Evolutionary conservation across 2,329 filamentous ascomycete species (phyloP).

Genomic region (Aspergillus uvarum): DNA sequence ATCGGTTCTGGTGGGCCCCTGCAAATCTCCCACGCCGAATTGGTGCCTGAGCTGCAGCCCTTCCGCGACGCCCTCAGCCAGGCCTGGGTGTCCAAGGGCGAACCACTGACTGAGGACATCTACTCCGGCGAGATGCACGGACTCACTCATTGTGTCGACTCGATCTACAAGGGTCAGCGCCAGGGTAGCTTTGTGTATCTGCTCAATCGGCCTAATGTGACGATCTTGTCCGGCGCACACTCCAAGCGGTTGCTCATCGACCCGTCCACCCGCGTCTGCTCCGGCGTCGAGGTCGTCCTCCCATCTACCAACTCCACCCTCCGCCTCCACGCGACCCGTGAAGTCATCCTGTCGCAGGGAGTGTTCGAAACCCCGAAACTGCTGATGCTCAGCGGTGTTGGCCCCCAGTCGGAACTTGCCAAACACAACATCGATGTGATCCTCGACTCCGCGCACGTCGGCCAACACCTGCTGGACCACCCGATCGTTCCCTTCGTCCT

Average conservation of each 20-base stretch:
- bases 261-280: slow-evolving; percentile 39
- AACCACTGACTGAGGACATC: slow-evolving; percentile 54
- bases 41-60: slow-evolving; percentile 53
- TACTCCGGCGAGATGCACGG: slow-evolving; percentile 57
- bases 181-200: slow-evolving; percentile 55
- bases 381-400: slow-evolving; percentile 51
- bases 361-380: slow-evolving; percentile 55
- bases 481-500: slow-evolving; percentile 45
- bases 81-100: slow-evolving; percentile 57
- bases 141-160: slow-evolving; percentile 54
- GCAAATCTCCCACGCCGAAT: slow-evolving; percentile 55
- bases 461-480: slow-evolving; percentile 39
- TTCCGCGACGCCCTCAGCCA: slow-evolving; percentile 49
- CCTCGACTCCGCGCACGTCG: slow-evolving; percentile 31
- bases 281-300: slow-evolving; percentile 51
- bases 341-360: slow-evolving; percentile 52
- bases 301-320: slow-evolving; percentile 41
- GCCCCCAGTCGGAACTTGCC: slow-evolving; percentile 43
- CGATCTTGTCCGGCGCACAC: slow-evolving; percentile 49
- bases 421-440: slow-evolving; percentile 34
- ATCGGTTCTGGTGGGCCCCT: slow-evolving; percentile 56
- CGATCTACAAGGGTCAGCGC: slow-evolving; percentile 59
- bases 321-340: slow-evolving; percentile 50
- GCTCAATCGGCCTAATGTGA: slow-evolving; percentile 56
- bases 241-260: slow-evolving; percentile 58